Conservation (phyloP, 2,329 filamentous ascomycete species). For the Leptodontidium sp. region DNA sequence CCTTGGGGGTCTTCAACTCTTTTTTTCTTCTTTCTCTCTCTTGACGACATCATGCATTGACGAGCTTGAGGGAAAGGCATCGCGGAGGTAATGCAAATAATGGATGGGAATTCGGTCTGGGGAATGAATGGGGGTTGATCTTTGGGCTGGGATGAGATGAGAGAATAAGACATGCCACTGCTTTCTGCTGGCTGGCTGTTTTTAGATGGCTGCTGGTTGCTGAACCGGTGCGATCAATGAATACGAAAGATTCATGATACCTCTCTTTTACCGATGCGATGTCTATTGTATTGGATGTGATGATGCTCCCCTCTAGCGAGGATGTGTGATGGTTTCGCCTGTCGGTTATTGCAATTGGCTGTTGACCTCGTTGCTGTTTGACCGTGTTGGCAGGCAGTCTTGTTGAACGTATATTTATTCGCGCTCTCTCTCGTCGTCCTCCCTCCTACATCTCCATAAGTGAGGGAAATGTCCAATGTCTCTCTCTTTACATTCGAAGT, state of each 20-base stretch:
- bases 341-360: no score
- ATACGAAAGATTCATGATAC: conserved; percentile 13
- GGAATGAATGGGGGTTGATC: neutral
- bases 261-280: neutral
- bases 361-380: no score
- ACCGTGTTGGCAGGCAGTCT: no score
- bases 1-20: conserved; percentile 25
- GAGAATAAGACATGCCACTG: conserved; percentile 15
- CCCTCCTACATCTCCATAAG: no score
- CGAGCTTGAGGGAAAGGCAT: conserved; percentile 23
- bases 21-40: conserved; percentile 18
- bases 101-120: conserved; percentile 17
- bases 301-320: neutral
- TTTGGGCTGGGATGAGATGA: neutral
- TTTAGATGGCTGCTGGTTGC: conserved; percentile 11
- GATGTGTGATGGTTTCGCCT: no score
- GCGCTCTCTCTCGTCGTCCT: no score
- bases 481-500: no score
- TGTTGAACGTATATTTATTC: no score
- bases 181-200: conserved; percentile 2
- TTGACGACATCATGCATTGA: conserved; percentile 37
- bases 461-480: no score
- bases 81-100: conserved; percentile 21
- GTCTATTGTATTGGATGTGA: neutral
- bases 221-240: conserved; percentile 3